Evolutionary conservation across 176 grass and related monocot genomes (phyloP).

Genomic region (Triticum urartu): DNA sequence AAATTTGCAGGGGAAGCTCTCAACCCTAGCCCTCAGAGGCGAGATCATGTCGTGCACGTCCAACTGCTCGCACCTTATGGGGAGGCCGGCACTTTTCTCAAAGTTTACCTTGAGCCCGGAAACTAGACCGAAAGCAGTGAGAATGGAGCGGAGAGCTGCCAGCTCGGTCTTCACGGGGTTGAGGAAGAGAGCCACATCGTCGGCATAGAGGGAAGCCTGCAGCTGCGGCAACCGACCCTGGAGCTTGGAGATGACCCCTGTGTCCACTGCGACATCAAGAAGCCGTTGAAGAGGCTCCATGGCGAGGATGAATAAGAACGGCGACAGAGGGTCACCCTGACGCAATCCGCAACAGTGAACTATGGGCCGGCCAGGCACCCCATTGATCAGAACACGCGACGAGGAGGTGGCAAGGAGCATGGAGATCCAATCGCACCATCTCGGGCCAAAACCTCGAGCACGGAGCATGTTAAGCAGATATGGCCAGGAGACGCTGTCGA

Average conservation of each 20-base stretch:
- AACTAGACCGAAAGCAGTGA: no score
- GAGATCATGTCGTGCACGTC: no score
- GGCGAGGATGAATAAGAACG: neutral
- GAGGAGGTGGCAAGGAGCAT: neutral
- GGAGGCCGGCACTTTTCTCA: no score
- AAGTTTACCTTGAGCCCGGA: no score
- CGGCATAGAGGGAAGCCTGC: no score
- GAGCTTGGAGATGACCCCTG: neutral
- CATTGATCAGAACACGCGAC: neutral
- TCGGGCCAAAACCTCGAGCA: neutral
- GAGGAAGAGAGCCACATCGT: no score
- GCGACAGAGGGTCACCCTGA: neutral
- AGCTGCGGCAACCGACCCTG: no score
- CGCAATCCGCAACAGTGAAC: neutral
- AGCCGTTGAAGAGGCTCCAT: neutral
- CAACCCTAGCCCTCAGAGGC: no score
- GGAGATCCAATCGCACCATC: neutral
- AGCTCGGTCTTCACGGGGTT: no score
- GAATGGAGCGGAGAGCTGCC: no score
- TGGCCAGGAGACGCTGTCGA: neutral
- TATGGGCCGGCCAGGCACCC: neutral
- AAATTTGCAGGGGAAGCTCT: no score
- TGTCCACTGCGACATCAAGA: rapidly evolving
- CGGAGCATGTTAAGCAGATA: neutral
- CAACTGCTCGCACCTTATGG: no score